phyloP scores from a whole-genome alignment of 192 early-diverging fungal genomes.

The Martensiomyces pterosporus region DNA sequence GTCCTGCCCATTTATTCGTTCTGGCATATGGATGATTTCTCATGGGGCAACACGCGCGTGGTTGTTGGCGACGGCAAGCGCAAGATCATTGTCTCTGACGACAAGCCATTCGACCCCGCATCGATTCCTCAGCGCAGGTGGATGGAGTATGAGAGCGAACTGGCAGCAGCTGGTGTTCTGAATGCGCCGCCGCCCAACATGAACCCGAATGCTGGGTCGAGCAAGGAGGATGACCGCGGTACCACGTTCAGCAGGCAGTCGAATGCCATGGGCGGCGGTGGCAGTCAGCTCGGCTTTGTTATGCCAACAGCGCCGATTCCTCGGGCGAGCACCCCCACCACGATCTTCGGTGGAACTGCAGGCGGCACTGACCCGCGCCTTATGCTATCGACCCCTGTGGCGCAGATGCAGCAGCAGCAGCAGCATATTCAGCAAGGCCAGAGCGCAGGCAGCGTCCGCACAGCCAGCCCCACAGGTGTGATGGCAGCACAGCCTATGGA shows the following conservation, averaged over 20 bases:
- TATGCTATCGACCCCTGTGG: conserved; percentile 31
- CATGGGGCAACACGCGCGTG: conserved; percentile 95
- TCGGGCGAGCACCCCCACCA: conserved; percentile 29
- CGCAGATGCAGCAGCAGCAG: conserved; percentile 35
- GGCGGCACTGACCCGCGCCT: conserved; percentile 31
- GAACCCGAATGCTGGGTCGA: conserved; percentile 37
- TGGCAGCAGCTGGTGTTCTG: conserved; percentile 48
- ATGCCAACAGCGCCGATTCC: conserved; percentile 16
- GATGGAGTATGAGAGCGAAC: conserved; percentile 80
- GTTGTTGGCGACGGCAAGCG: conserved; percentile 66
- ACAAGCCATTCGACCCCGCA: conserved; percentile 81
- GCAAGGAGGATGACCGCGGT: conserved; percentile 30
- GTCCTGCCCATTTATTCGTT: conserved; percentile 93
- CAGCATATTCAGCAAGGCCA: conserved; percentile 6
- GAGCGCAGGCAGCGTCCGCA: conserved; percentile 7
- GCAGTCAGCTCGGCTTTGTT: conserved; percentile 6
- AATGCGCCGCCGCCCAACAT: conserved; percentile 46
- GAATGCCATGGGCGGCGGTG: conserved; percentile 10
- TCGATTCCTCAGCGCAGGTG: conserved; percentile 83
- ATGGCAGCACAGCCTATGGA: conserved; percentile 6
- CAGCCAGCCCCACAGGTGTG: conserved; percentile 13
- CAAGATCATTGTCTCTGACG: conserved; percentile 63
- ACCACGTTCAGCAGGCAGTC: conserved; percentile 29
- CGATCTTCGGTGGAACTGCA: conserved; percentile 9
- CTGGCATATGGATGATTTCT: conserved; percentile 99